A percentile compares a stretch with the other conserved stretches of the same genome.
phyloP scores from a whole-genome alignment of 768 basidiomycete genomes.

The Porphyrellus cyaneotinctus region DNA sequence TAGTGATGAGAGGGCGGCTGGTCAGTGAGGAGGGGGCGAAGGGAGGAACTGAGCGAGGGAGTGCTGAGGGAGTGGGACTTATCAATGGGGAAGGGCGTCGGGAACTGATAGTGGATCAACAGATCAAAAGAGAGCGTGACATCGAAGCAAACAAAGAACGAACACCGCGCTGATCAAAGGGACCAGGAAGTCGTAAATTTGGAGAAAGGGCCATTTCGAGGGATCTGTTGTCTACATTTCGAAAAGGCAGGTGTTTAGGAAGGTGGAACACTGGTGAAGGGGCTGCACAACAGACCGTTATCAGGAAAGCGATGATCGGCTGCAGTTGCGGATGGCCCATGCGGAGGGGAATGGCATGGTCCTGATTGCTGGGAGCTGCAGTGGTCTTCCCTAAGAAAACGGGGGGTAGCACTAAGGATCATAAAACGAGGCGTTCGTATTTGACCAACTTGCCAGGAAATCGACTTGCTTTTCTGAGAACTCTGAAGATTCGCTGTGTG shows the following conservation, averaged over 20 bases:
- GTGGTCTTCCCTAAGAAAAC: slow-evolving; percentile 27
- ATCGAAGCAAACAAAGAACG: slow-evolving; percentile 32
- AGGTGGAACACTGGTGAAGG: slow-evolving; percentile 20
- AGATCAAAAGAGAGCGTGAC: slow-evolving; percentile 37
- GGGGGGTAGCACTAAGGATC: slow-evolving; percentile 11
- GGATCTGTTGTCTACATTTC: slow-evolving; percentile 31
- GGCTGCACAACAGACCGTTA: slow-evolving; percentile 27
- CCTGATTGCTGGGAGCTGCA: slow-evolving; percentile 24
- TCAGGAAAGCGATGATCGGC: slow-evolving; percentile 34
- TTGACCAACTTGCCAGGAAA: slow-evolving; percentile 27
- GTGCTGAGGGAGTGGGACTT: slow-evolving; percentile 30
- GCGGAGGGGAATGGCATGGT: slow-evolving; percentile 19
- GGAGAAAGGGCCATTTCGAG: slow-evolving; percentile 30
- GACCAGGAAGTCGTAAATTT: slow-evolving; percentile 32
- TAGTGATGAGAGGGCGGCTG: slow-evolving; percentile 13
- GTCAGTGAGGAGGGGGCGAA: slow-evolving; percentile 13
- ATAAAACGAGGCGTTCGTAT: slow-evolving; percentile 19
- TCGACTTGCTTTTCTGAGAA: slow-evolving; percentile 22
- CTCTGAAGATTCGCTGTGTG: slow-evolving; percentile 25
- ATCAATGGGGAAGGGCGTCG: slow-evolving; percentile 34
- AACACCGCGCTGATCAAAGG: slow-evolving; percentile 35
- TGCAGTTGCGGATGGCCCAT: slow-evolving; percentile 20
- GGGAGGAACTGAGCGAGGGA: slow-evolving; percentile 20
- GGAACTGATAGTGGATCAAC: slow-evolving; percentile 39
- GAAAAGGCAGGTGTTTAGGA: slow-evolving; percentile 29